Evolutionary conservation across 495 filamentous ascomycete species (phyloP).

Genomic region (Lasiosphaeria miniovina): DNA sequence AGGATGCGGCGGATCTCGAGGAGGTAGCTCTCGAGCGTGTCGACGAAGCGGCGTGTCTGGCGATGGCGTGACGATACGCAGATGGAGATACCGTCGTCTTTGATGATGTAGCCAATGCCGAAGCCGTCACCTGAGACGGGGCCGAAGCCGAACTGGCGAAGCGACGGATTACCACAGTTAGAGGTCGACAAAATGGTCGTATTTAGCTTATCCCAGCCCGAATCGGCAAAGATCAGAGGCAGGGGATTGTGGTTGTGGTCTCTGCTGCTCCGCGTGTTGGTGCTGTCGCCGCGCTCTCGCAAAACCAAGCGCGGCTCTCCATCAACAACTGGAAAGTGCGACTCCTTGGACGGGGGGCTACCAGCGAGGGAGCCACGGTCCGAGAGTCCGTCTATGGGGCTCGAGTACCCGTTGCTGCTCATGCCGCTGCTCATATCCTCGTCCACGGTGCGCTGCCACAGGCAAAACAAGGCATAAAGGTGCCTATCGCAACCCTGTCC

Average conservation of each 20-base stretch:
- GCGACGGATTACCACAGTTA: conserved; percentile 98
- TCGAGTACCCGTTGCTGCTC: conserved; percentile 55
- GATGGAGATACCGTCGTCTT: conserved; percentile 88
- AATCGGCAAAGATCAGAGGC: conserved; percentile 80
- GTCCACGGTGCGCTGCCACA: conserved; percentile 89
- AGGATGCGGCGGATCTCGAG: conserved; percentile 85
- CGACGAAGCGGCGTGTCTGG: conserved; percentile 86
- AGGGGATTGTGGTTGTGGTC: conserved; percentile 40
- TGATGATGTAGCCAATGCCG: conserved; percentile 98
- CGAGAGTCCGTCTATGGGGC: conserved; percentile 51
- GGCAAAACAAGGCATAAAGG: conserved; percentile 87
- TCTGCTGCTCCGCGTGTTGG: conserved; percentile 34
- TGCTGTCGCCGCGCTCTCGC: conserved; percentile 37
- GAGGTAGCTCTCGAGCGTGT: conserved; percentile 84
- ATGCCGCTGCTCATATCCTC: conserved; percentile 59
- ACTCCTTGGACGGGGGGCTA: conserved; percentile 50
- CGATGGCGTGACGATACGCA: conserved; percentile 90
- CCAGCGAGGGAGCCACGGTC: conserved; percentile 45
- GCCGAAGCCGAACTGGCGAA: conserved; percentile 95
- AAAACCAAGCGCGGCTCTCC: conserved; percentile 25
- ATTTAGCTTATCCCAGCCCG: conserved; percentile 92
- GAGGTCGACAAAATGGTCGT: conserved; percentile 92
- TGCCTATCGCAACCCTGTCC: conserved; percentile 91
- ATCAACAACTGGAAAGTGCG: conserved; percentile 1
- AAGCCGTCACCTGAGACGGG: conserved; percentile 93